These are phyloP conservation scores for Zygosaccharomyces lentus DNA, from an alignment of 805 yeast genomes.

Conservation along the genomic window DNA sequence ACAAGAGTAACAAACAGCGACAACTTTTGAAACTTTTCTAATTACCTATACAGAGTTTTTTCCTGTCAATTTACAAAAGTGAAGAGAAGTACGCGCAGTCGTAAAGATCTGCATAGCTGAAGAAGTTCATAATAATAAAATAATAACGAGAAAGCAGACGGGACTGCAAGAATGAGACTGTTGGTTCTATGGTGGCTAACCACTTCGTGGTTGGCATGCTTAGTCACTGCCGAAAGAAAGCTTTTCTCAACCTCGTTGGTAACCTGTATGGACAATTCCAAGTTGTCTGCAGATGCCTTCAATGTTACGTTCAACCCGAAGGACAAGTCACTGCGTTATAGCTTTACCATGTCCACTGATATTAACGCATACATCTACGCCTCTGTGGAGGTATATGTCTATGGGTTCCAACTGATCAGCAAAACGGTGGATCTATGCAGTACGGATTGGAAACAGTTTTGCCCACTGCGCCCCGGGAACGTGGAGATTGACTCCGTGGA, in stretches of 20 bases:
- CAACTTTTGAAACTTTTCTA: neutral
- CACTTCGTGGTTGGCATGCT: slow-evolving; percentile 8
- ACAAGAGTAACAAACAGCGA: neutral
- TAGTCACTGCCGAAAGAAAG: slow-evolving; percentile 31
- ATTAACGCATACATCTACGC: slow-evolving; percentile 66
- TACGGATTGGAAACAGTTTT: slow-evolving; percentile 74
- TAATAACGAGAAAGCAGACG: neutral
- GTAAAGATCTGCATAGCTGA: neutral
- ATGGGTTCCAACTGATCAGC: slow-evolving; percentile 70
- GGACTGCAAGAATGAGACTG: slow-evolving; percentile 9
- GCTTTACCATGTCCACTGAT: slow-evolving; percentile 64
- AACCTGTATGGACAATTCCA: slow-evolving; percentile 76
- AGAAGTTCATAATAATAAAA: neutral
- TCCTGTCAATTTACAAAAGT: neutral
- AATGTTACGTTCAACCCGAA: slow-evolving; percentile 74
- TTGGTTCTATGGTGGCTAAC: slow-evolving; percentile 8
- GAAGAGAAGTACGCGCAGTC: neutral
- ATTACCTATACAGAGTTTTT: neutral
- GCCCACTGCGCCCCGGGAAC: slow-evolving; percentile 81
- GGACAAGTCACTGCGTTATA: slow-evolving; percentile 60
- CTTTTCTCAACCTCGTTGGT: slow-evolving; percentile 72
- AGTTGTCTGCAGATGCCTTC: slow-evolving; percentile 67
- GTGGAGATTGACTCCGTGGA: slow-evolving; percentile 70
- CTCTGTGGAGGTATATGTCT: slow-evolving; percentile 71
- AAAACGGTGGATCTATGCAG: slow-evolving; percentile 58